Percentiles rank a stretch among this genome's conserved stretches.
Conservation (phyloP, 2,329 filamentous ascomycete species). For the Penicillium sclerotiorum region DNA sequence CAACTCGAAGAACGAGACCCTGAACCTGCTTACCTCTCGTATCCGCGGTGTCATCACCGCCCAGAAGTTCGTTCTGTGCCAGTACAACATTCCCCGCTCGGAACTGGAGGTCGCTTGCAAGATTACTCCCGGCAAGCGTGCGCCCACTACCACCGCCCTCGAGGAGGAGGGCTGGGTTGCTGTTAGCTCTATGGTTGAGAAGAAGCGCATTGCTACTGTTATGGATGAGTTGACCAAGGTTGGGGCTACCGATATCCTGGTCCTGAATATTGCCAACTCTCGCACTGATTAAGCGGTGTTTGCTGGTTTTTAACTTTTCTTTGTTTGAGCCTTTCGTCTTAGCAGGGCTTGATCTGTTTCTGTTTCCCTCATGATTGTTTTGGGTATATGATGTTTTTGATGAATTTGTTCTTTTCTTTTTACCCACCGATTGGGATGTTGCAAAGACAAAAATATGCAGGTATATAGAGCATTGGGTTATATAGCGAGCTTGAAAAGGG, state of each 20-base stretch:
- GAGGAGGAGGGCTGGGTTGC: conserved; percentile 92
- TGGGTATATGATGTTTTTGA: conserved; percentile 11
- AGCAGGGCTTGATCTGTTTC: conserved; percentile 3
- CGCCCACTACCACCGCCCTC: conserved; percentile 85
- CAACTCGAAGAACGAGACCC: conserved; percentile 75
- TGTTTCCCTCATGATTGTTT: conserved; percentile 6
- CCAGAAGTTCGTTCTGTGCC: conserved; percentile 90
- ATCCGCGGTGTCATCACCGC: conserved; percentile 95
- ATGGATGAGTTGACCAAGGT: conserved; percentile 82
- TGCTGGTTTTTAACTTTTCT: conserved; percentile 6
- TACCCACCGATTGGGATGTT: background rate
- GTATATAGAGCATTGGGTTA: conserved; percentile 23
- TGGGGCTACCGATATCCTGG: conserved; percentile 82
- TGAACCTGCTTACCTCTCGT: conserved; percentile 81
- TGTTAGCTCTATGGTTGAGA: conserved; percentile 91
- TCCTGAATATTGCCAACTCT: conserved; percentile 83
- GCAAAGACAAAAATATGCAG: conserved; percentile 12
- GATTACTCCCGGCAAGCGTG: conserved; percentile 91
- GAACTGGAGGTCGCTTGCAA: conserved; percentile 68
- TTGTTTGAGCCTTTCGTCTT: conserved; percentile 2
- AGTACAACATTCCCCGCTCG: conserved; percentile 84
- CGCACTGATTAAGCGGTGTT: conserved; percentile 47
- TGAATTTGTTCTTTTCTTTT: conserved; percentile 6
- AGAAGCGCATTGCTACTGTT: conserved; percentile 77
- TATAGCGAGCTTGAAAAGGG: conserved; percentile 18